Conservation (phyloP, 768 basidiomycete genomes). For the Amanita brunnescens region DNA sequence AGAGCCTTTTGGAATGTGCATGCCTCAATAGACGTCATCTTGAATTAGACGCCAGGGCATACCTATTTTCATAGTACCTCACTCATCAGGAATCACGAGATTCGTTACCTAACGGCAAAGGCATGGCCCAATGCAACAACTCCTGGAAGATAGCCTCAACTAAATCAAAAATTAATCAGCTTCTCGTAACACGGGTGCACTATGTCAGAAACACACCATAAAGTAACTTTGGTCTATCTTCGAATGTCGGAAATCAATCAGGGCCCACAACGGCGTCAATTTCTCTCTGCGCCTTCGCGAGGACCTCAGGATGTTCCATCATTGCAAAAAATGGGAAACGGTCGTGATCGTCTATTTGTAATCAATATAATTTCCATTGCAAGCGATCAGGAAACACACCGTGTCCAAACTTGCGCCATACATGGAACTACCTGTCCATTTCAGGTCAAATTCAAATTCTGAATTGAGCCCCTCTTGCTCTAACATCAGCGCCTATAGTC, state of each 20-base stretch:
- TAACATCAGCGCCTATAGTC: constrained; percentile 39
- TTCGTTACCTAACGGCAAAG: constrained; percentile 48
- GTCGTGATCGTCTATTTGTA: constrained; percentile 42
- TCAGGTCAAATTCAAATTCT: constrained; percentile 57
- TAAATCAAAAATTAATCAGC: constrained; percentile 8
- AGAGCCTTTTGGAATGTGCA: constrained; percentile 55
- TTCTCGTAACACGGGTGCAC: not conserved
- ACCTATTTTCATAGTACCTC: constrained; percentile 23
- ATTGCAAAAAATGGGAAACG: constrained; percentile 54
- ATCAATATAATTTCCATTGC: not conserved
- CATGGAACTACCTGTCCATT: constrained; percentile 83
- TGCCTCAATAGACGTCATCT: constrained; percentile 52
- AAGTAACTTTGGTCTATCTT: constrained; percentile 46
- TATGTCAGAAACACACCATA: constrained; percentile 30
- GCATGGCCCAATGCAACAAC: constrained; percentile 43
- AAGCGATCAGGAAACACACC: constrained; percentile 23
- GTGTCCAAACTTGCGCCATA: constrained; percentile 62
- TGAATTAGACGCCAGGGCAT: constrained; percentile 59
- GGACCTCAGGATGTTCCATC: constrained; percentile 49
- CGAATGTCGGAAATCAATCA: constrained; percentile 50
- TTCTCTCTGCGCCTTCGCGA: constrained; percentile 53
- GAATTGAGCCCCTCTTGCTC: constrained; percentile 32
- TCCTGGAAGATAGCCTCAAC: constrained; percentile 51
- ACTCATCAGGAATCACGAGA: not conserved
- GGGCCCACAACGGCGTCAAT: constrained; percentile 51